Evolutionary conservation across 176 grass and related monocot genomes (phyloP).

Genomic region (Poa annua): DNA sequence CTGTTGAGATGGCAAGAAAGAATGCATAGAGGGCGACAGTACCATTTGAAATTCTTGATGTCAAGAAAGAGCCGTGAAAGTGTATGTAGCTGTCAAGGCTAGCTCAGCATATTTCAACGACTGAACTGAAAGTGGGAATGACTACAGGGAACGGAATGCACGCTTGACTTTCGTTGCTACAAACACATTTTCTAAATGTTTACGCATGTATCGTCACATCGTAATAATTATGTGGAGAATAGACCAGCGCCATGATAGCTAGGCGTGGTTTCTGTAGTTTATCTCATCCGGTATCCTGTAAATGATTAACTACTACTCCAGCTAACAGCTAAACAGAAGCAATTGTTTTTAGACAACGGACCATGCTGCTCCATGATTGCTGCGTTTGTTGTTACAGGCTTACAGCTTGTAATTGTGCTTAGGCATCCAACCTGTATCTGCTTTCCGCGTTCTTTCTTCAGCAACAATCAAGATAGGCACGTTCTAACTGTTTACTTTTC

Average conservation of each 20-base stretch:
- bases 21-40: no score
- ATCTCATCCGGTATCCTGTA: constrained; percentile 31
- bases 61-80: constrained; percentile 28
- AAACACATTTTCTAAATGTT: background rate
- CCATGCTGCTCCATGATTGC: background rate
- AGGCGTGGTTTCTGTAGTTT: constrained; percentile 3
- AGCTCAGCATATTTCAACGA: constrained; percentile 39
- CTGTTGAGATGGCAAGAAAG: no score
- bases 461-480: constrained; percentile 40
- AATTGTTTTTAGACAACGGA: constrained; percentile 1
- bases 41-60: background rate
- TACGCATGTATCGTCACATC: constrained; percentile 15
- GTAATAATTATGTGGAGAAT: constrained; percentile 31
- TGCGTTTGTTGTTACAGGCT: constrained; percentile 41
- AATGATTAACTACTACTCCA: constrained; percentile 25
- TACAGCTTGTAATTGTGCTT: constrained; percentile 50
- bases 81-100: background rate
- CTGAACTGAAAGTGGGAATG: constrained; percentile 34
- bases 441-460: constrained; percentile 10
- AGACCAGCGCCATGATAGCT: constrained; percentile 32
- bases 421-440: background rate
- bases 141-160: background rate
- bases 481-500: constrained; percentile 39
- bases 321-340: constrained; percentile 20
- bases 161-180: constrained; percentile 45